Evolutionary conservation across 2,329 filamentous ascomycete genomes (phyloP).

Genomic region (Conoideocrella luteorostrata): DNA sequence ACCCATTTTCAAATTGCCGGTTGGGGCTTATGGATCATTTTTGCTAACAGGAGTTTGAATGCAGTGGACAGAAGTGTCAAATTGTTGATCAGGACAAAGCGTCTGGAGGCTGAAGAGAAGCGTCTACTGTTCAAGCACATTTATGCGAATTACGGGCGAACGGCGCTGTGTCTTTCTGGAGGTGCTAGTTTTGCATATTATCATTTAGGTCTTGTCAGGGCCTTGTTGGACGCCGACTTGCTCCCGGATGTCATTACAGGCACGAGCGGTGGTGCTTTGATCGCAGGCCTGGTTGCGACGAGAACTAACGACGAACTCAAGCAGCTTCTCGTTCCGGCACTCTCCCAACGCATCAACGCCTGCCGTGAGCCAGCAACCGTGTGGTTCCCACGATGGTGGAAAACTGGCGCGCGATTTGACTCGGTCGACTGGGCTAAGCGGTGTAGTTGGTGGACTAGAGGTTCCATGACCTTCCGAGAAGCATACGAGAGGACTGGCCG

Average conservation of each 20-base stretch:
- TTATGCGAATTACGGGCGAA: constrained; percentile 84
- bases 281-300: constrained; percentile 81
- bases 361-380: constrained; percentile 70
- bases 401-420: constrained; percentile 89
- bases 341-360: constrained; percentile 79
- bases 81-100: constrained; percentile 61
- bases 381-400: constrained; percentile 84
- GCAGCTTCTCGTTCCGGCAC: constrained; percentile 73
- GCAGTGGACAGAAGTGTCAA: constrained; percentile 59
- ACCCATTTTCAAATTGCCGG: not conserved
- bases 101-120: constrained; percentile 68
- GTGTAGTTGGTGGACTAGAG: constrained; percentile 83
- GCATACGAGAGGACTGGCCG: constrained; percentile 90
- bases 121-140: constrained; percentile 78
- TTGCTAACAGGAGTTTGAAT: not conserved
- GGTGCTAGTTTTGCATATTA: constrained; percentile 96
- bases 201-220: constrained; percentile 88
- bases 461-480: constrained; percentile 89
- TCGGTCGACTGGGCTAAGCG: constrained; percentile 82
- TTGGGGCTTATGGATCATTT: too few species aligned
- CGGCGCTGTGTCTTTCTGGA: constrained; percentile 86
- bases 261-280: constrained; percentile 86
- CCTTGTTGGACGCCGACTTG: constrained; percentile 76
- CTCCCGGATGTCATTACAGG: constrained; percentile 93
- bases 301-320: constrained; percentile 89